Percentiles rank a stretch among this genome's conserved stretches.
These are phyloP conservation scores for Tricholoma furcatifolium DNA, from an alignment of 768 basidiomycete genomes.

Conservation along the genomic window DNA sequence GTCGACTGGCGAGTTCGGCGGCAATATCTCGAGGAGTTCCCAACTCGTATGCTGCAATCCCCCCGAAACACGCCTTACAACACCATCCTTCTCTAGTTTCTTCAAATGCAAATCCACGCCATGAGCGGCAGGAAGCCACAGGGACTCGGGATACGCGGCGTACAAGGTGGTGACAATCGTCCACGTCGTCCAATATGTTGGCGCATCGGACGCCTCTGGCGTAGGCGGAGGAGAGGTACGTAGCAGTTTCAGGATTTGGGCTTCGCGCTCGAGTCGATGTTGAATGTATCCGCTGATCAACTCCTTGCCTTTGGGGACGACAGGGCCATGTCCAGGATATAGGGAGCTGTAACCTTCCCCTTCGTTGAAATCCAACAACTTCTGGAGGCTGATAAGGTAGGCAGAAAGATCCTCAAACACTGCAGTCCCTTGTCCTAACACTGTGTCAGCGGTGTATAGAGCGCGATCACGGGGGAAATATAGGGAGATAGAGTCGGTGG, in stretches of 20 bases:
- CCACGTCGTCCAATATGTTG: conserved; percentile 57
- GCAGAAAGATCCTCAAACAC: conserved; percentile 81
- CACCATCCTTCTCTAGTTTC: conserved; percentile 69
- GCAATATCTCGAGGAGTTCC: conserved; percentile 29
- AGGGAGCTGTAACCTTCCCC: conserved; percentile 41
- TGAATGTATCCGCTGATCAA: conserved; percentile 71
- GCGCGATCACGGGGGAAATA: conserved; percentile 66
- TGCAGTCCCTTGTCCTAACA: conserved; percentile 88
- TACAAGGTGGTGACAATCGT: conserved; percentile 67
- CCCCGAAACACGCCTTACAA: conserved; percentile 49
- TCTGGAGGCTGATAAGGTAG: conserved; percentile 66
- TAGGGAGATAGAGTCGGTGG: conserved; percentile 79
- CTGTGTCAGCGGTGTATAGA: conserved; percentile 88
- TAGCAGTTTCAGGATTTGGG: conserved; percentile 64
- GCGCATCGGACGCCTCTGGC: conserved; percentile 2
- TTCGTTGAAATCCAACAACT: conserved; percentile 47
- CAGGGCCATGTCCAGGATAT: conserved; percentile 91
- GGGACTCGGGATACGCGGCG: conserved; percentile 61
- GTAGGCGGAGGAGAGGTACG: conserved; percentile 29
- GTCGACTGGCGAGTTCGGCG: conserved; percentile 14
- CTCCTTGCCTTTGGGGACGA: conserved; percentile 59
- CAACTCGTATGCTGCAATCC: conserved; percentile 52
- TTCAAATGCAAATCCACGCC: conserved; percentile 68
- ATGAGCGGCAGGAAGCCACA: conserved; percentile 73
- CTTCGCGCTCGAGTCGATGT: conserved; percentile 81